Conservation (phyloP, 2,329 filamentous ascomycete species). For the Colletotrichum sansevieriae region DNA sequence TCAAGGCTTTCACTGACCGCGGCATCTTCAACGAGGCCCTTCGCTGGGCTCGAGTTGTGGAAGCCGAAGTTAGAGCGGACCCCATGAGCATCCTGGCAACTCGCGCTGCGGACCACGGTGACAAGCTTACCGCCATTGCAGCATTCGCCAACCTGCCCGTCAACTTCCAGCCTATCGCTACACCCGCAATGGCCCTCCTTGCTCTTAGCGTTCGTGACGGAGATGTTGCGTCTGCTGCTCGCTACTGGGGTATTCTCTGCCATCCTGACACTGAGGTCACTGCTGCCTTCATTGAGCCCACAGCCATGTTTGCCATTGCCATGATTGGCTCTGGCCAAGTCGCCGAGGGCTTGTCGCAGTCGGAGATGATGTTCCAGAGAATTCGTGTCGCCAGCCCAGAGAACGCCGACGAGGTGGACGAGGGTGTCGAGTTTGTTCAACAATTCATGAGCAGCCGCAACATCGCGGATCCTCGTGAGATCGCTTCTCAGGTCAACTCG, state of each 20-base stretch:
- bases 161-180: constrained; percentile 62
- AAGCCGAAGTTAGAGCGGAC: constrained; percentile 67
- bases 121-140: constrained; percentile 75
- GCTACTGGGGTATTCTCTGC: constrained; percentile 84
- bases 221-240: constrained; percentile 80
- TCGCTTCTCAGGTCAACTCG: constrained; percentile 61
- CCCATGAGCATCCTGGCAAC: constrained; percentile 81
- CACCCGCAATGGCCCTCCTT: constrained; percentile 83
- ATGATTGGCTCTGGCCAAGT: constrained; percentile 88
- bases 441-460: constrained; percentile 70
- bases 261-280: constrained; percentile 71
- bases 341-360: constrained; percentile 82
- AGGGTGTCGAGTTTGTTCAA: constrained; percentile 79
- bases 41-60: constrained; percentile 76
- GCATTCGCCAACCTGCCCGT: constrained; percentile 72
- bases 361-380: constrained; percentile 87
- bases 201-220: constrained; percentile 88
- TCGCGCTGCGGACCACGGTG: constrained; percentile 83
- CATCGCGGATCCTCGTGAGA: constrained; percentile 67
- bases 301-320: constrained; percentile 90
- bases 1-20: constrained; percentile 80
- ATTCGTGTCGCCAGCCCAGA: constrained; percentile 75
- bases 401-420: constrained; percentile 84
- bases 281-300: constrained; percentile 82
- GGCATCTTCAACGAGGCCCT: constrained; percentile 81